These are phyloP conservation scores for Sphagnum contortum DNA, from an alignment of 225 moss, liverwort and hornwort species.

Conservation along the genomic window DNA sequence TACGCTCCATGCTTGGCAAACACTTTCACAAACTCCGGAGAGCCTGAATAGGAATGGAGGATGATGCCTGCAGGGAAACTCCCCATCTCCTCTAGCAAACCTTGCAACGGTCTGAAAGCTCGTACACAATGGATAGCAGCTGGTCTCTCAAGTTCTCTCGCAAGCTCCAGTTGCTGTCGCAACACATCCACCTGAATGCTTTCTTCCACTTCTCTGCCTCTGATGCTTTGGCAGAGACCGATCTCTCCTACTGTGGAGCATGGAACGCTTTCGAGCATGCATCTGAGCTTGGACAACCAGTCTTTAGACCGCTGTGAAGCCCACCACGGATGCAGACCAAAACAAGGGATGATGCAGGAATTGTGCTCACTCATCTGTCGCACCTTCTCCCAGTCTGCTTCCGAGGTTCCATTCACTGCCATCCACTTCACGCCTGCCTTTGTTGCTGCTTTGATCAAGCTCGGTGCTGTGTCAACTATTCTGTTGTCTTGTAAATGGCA, in stretches of 20 bases:
- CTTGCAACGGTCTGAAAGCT: slow-evolving; percentile 44
- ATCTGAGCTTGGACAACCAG: slow-evolving; percentile 55
- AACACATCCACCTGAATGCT: slow-evolving; percentile 50
- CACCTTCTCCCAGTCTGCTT: slow-evolving; percentile 74
- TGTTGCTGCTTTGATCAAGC: slow-evolving; percentile 51
- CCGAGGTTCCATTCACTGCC: slow-evolving; percentile 93
- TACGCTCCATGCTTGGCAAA: slow-evolving; percentile 49
- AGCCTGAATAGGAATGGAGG: slow-evolving; percentile 69
- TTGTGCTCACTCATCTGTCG: slow-evolving; percentile 61
- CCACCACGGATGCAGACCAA: slow-evolving; percentile 92
- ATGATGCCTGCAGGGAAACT: slow-evolving; percentile 75
- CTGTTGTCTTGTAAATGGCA: slow-evolving; percentile 90
- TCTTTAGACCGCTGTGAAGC: slow-evolving; percentile 53
- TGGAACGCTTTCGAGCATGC: slow-evolving; percentile 55
- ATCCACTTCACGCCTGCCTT: slow-evolving; percentile 68
- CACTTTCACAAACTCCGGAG: slow-evolving; percentile 50
- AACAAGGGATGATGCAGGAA: slow-evolving; percentile 56
- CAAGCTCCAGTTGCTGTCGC: slow-evolving; percentile 65
- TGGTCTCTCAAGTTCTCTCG: slow-evolving; percentile 63
- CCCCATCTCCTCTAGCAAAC: slow-evolving; percentile 62
- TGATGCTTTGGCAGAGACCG: slow-evolving; percentile 61
- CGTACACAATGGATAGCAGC: slow-evolving; percentile 74
- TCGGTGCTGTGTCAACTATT: slow-evolving; percentile 37
- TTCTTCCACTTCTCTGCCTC: slow-evolving; percentile 46
- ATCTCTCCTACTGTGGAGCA: slow-evolving; percentile 81